These are phyloP conservation scores for Fusarium globosum DNA, from an alignment of 2,329 filamentous ascomycete genomes.

Conservation along the genomic window DNA sequence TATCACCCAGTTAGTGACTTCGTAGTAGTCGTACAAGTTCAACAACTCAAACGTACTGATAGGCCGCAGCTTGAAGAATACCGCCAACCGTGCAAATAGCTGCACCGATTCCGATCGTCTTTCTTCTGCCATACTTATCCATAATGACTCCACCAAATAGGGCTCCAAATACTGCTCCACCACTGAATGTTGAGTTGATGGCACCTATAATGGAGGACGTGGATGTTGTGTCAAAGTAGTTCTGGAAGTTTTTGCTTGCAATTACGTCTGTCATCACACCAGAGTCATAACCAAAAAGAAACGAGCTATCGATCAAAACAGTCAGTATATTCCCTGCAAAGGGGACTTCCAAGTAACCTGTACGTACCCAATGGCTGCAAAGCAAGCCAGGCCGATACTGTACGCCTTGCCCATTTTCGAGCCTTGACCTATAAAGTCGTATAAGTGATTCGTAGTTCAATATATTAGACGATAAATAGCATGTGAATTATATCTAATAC, in stretches of 20 bases:
- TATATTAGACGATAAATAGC: neutral
- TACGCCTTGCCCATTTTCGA: constrained; percentile 54
- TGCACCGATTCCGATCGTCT: constrained; percentile 65
- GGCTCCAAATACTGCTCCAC: constrained; percentile 43
- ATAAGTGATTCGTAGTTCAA: neutral
- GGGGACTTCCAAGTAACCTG: neutral
- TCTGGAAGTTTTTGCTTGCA: constrained; percentile 62
- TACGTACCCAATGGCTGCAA: constrained; percentile 55
- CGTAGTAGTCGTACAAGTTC: constrained; percentile 51
- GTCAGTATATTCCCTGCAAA: neutral
- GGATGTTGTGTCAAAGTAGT: constrained; percentile 63
- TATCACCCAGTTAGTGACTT: constrained; percentile 54
- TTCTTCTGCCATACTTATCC: constrained; percentile 65
- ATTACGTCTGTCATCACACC: constrained; percentile 61
- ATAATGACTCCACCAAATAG: constrained; percentile 55
- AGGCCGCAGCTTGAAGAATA: constrained; percentile 63
- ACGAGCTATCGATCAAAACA: constrained; percentile 43
- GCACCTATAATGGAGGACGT: constrained; percentile 59
- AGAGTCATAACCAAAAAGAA: constrained; percentile 57
- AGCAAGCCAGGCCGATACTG: constrained; percentile 52
- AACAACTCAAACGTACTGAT: constrained; percentile 31
- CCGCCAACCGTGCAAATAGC: constrained; percentile 63
- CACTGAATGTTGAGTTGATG: constrained; percentile 67
- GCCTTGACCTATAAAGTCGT: neutral
- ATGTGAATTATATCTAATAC: neutral